Percentiles rank a stretch among this genome's conserved stretches.
phyloP scores from a whole-genome alignment of 2,329 filamentous ascomycete species.

The Sporothrix euskadiensis region DNA sequence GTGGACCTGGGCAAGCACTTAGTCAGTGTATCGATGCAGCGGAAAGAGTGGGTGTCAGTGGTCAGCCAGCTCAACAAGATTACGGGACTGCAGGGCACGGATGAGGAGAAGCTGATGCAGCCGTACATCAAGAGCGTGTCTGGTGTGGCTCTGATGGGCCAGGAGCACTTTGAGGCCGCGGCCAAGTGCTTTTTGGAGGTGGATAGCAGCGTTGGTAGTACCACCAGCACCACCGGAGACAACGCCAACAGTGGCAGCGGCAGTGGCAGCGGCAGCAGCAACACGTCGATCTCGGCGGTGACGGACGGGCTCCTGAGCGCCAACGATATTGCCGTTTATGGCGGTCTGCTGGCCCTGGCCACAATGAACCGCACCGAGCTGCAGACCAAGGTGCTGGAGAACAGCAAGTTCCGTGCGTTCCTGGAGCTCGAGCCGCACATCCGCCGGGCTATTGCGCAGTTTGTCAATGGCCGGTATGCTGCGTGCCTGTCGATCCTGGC shows the following conservation, averaged over 20 bases:
- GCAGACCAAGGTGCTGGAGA: conserved; percentile 75
- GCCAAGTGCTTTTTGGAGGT: conserved; percentile 69
- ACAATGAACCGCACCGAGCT: conserved; percentile 81
- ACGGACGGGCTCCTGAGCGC: conserved; percentile 68
- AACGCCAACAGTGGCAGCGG: background rate
- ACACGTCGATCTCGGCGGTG: conserved; percentile 53
- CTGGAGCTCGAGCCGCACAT: conserved; percentile 93
- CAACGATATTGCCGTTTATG: conserved; percentile 91
- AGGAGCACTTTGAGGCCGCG: conserved; percentile 59
- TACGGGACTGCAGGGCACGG: conserved; percentile 46
- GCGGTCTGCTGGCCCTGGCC: conserved; percentile 83
- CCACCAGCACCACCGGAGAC: background rate
- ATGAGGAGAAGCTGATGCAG: conserved; percentile 51
- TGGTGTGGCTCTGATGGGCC: conserved; percentile 53
- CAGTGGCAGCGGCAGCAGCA: conserved; percentile 37
- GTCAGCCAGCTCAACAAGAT: conserved; percentile 64
- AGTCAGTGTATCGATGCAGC: conserved; percentile 72
- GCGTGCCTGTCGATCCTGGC: conserved; percentile 81
- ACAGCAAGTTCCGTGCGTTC: conserved; percentile 76
- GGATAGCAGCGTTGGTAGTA: conserved; percentile 50
- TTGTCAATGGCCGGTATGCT: conserved; percentile 87
- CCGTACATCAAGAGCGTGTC: conserved; percentile 55
- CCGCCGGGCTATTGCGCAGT: conserved; percentile 83
- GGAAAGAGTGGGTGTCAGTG: conserved; percentile 73
- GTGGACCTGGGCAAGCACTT: conserved; percentile 79